Conservation (phyloP, 2,329 filamentous ascomycete genomes). For the Coniella vitis region DNA sequence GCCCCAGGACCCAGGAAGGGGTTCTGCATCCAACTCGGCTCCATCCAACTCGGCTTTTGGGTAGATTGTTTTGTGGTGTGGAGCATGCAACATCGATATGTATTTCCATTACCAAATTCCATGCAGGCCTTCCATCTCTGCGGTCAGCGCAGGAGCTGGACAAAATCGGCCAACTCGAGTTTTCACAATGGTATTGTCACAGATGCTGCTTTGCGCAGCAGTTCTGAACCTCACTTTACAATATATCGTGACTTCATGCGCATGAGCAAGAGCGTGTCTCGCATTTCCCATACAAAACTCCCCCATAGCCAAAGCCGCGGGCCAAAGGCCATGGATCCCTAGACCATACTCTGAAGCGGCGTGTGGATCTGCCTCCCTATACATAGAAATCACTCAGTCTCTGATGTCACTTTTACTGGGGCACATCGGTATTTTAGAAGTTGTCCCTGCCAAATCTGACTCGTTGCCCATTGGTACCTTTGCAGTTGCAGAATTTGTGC, state of each 20-base stretch:
- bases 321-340: not conserved
- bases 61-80: not conserved
- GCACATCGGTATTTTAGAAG: not conserved
- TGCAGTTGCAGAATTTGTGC: constrained; percentile 1
- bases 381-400: not conserved
- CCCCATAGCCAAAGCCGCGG: not conserved
- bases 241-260: no score
- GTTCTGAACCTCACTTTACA: no score
- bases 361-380: not conserved
- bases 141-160: not conserved
- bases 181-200: no score
- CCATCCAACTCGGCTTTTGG: not conserved
- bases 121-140: not conserved
- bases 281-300: not conserved
- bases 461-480: not conserved
- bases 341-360: not conserved
- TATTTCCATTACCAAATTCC: constrained; percentile 1
- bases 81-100: not conserved
- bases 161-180: not conserved
- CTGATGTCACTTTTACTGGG: constrained; percentile 5
- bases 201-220: no score
- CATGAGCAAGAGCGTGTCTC: not conserved
- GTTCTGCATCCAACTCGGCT: no score
- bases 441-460: not conserved
- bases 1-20: no score